Evolutionary conservation across 2,329 filamentous ascomycete species (phyloP).

Genomic region (Cladosporium sp.): DNA sequence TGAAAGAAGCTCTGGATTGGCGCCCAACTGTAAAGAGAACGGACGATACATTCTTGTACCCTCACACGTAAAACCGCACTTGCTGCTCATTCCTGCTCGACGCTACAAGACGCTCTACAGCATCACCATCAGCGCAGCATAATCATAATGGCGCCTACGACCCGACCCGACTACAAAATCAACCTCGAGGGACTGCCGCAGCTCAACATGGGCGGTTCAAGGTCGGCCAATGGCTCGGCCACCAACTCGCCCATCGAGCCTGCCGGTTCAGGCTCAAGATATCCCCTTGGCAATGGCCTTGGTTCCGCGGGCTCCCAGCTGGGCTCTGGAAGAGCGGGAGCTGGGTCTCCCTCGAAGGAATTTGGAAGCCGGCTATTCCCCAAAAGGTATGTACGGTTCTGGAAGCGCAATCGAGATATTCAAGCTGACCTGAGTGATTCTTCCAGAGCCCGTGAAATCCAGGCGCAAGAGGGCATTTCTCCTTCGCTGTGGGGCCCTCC

Average conservation of each 20-base stretch:
- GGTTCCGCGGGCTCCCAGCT: constrained; percentile 48
- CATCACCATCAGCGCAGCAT: constrained; percentile 7
- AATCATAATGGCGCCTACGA: constrained; percentile 76
- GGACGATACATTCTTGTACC: constrained; percentile 12
- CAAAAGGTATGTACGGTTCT: constrained; percentile 66
- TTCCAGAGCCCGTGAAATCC: constrained; percentile 83
- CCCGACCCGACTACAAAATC: constrained; percentile 77
- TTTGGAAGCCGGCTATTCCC: constrained; percentile 77
- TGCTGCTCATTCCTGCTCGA: constrained; percentile 1
- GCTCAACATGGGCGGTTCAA: constrained; percentile 59
- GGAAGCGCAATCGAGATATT: no score
- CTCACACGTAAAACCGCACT: constrained; percentile 13
- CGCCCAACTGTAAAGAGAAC: constrained; percentile 10
- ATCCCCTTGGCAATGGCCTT: constrained; percentile 65
- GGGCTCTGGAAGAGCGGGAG: constrained; percentile 66
- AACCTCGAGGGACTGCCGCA: constrained; percentile 75
- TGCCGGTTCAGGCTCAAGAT: constrained; percentile 59
- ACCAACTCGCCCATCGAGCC: constrained; percentile 77
- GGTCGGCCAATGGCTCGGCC: constrained; percentile 74
- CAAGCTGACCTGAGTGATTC: constrained; percentile 11
- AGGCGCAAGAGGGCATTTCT: constrained; percentile 85
- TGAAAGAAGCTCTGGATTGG: constrained; percentile 14
- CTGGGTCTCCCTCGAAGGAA: constrained; percentile 95
- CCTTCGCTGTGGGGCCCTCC: constrained; percentile 83
- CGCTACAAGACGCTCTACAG: neutral